Percentiles rank a stretch among this genome's conserved stretches.
Evolutionary conservation across 441 rosid genomes (phyloP).

Genomic region (Populus hybrid): DNA sequence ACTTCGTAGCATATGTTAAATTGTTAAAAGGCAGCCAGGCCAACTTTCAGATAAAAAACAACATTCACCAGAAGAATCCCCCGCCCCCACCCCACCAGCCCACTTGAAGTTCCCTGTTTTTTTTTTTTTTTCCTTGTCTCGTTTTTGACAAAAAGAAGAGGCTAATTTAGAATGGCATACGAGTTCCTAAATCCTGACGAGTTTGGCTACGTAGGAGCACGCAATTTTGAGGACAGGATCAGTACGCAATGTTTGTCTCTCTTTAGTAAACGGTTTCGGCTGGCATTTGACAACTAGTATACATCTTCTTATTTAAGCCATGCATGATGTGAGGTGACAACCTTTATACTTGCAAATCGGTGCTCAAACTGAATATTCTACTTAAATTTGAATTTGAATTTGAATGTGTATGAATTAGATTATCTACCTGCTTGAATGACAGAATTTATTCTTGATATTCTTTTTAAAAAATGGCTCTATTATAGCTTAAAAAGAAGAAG

Average conservation of each 20-base stretch:
- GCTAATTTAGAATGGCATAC: not conserved
- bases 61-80: not conserved
- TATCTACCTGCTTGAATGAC: no score
- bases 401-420: no score
- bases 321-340: slow-evolving; percentile 1
- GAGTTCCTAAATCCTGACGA: not conserved
- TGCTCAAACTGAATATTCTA: no score
- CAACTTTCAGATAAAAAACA: not conserved
- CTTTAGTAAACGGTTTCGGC: not conserved
- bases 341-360: slow-evolving; percentile 4
- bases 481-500: no score
- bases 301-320: not conserved
- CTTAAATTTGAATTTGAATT: no score
- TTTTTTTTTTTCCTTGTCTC: not conserved
- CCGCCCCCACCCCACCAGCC: no score
- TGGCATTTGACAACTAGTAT: not conserved
- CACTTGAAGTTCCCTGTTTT: not conserved
- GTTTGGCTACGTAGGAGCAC: not conserved
- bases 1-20: not conserved
- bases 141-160: not conserved
- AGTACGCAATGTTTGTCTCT: not conserved
- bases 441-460: no score
- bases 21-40: not conserved
- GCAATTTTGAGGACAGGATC: not conserved
- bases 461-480: no score